Percentiles rank a stretch among this genome's conserved stretches.
Evolutionary conservation across 257 asterid genomes (phyloP).

Genomic region (Orobanche coerulescens): DNA sequence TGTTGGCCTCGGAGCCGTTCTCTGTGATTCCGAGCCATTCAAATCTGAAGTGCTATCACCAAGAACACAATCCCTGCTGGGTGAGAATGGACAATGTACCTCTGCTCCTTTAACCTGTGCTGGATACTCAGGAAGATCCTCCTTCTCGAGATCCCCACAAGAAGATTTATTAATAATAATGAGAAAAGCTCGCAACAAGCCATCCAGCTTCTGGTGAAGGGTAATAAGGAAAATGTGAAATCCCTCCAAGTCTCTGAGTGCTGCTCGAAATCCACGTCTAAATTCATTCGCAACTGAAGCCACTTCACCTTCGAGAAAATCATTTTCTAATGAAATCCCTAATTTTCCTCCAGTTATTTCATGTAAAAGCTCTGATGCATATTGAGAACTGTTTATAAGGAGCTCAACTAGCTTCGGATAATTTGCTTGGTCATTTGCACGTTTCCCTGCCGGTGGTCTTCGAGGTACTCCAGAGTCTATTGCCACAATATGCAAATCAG

Average conservation of each 20-base stretch:
- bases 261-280: conserved; percentile 86
- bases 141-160: conserved; percentile 67
- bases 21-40: conserved; percentile 49
- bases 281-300: conserved; percentile 52
- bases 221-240: conserved; percentile 91
- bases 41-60: conserved; percentile 43
- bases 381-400: conserved; percentile 71
- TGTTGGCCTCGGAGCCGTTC: conserved; percentile 40
- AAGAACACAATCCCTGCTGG: conserved; percentile 41
- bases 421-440: conserved; percentile 74
- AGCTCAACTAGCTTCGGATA: conserved; percentile 96
- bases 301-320: conserved; percentile 38
- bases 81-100: conserved; percentile 40
- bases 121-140: conserved; percentile 65
- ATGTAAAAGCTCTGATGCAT: conserved; percentile 60
- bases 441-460: conserved; percentile 98
- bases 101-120: conserved; percentile 38
- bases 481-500: conserved; percentile 66
- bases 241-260: conserved; percentile 84
- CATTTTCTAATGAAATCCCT: conserved; percentile 47
- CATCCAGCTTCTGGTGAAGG: conserved; percentile 87
- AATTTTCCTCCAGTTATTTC: conserved; percentile 84
- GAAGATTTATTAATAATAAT: conserved; percentile 51
- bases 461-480: conserved; percentile 99
- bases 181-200: conserved; percentile 58